Percentiles rank a stretch among this genome's conserved stretches.
Conservation (phyloP, 352 stramenopile genomes). For the Phytophthora palmivora region DNA sequence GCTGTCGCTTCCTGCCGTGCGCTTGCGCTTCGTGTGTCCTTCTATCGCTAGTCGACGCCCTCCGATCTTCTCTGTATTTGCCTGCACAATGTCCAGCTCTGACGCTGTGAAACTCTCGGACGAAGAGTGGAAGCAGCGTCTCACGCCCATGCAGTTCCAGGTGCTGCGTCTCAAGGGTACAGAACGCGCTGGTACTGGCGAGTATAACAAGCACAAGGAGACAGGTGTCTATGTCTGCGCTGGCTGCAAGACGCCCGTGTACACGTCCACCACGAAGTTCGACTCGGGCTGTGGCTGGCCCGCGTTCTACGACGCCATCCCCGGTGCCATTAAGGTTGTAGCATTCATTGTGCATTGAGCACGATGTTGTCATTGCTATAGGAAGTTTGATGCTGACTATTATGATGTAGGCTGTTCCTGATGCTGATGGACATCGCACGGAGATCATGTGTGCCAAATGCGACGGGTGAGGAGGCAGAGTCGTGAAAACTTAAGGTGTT, state of each 20-base stretch:
- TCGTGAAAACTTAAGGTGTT: constrained; percentile 2
- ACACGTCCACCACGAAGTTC: constrained; percentile 91
- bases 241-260: constrained; percentile 88
- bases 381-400: background rate
- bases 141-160: constrained; percentile 84
- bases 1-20: constrained; percentile 18
- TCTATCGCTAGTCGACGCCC: constrained; percentile 7
- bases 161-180: constrained; percentile 92
- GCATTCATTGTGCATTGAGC: background rate
- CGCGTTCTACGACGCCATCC: constrained; percentile 91
- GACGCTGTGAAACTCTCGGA: constrained; percentile 60
- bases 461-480: constrained; percentile 62
- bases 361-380: background rate
- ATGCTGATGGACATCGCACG: constrained; percentile 75
- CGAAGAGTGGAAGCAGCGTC: constrained; percentile 82
- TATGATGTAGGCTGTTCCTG: constrained; percentile 55
- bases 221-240: constrained; percentile 89
- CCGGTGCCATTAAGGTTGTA: constrained; percentile 79
- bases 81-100: constrained; percentile 55
- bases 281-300: constrained; percentile 92
- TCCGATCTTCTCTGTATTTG: constrained; percentile 1
- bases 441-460: constrained; percentile 92
- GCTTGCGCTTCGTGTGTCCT: constrained; percentile 14
- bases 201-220: constrained; percentile 91
- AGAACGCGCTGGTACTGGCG: constrained; percentile 86